Conservation (phyloP, 1,284 basidiomycete genomes). For the Rhodotorula sp. region DNA sequence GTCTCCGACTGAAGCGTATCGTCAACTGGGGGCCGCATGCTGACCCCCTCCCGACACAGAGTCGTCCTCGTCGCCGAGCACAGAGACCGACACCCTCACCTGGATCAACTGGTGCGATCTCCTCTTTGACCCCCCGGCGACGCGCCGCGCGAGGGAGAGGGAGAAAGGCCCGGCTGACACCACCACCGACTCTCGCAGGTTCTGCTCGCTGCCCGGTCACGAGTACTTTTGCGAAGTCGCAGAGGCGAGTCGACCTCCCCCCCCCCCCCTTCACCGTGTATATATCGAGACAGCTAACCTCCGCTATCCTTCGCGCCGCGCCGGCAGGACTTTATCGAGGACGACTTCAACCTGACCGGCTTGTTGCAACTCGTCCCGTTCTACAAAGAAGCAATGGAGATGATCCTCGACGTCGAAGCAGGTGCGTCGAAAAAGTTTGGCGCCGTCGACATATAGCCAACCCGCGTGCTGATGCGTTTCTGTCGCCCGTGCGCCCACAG, state of each 20-base stretch:
- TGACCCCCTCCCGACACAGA: too few species aligned
- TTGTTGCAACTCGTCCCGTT: slow-evolving; percentile 92
- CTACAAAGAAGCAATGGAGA: slow-evolving; percentile 99
- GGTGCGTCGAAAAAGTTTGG: slow-evolving; percentile 47
- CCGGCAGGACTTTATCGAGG: slow-evolving; percentile 87
- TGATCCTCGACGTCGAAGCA: slow-evolving; percentile 99
- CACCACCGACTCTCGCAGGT: slow-evolving; percentile 48
- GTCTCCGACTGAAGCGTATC: slow-evolving; percentile 1
- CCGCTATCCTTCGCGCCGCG: not conserved
- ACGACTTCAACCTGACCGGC: slow-evolving; percentile 98
- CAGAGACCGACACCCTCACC: slow-evolving; percentile 58
- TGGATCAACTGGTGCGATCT: slow-evolving; percentile 80
- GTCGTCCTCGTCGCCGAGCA: slow-evolving; percentile 33
- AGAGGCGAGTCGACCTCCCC: slow-evolving; percentile 11
- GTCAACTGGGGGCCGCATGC: too few species aligned
- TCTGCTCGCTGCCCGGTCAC: slow-evolving; percentile 95
- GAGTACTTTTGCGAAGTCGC: slow-evolving; percentile 89
- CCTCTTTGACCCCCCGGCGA: not conserved
- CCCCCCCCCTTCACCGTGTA: too few species aligned
- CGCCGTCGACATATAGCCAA: not conserved
- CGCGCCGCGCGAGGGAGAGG: too few species aligned
- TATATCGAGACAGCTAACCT: not conserved
- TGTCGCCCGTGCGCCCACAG: slow-evolving; percentile 46
- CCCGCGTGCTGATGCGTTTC: not conserved
- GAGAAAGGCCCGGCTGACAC: not conserved